These are phyloP conservation scores for Populus pruinosa DNA, from an alignment of 345 rosid genomes.

Conservation along the genomic window DNA sequence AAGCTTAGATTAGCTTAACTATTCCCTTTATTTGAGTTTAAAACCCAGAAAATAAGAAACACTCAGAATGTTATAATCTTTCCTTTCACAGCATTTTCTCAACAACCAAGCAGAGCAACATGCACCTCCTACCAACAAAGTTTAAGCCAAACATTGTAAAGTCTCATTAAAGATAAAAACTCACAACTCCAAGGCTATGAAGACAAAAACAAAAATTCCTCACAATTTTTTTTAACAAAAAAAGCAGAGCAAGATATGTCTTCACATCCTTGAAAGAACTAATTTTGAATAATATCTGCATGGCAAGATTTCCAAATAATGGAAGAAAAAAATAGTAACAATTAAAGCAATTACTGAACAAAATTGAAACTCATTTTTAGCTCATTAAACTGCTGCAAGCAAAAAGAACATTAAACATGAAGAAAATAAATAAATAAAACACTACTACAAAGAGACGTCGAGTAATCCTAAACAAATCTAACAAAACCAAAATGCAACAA, in stretches of 20 bases:
- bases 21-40: background rate
- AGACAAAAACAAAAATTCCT: background rate
- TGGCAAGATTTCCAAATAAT: background rate
- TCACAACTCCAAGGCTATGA: background rate
- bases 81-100: conserved; percentile 8
- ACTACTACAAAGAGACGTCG: background rate
- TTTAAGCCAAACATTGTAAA: background rate
- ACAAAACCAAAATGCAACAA: background rate
- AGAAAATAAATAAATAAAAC: background rate
- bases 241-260: background rate
- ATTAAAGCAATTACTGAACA: background rate
- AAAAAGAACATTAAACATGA: background rate
- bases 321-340: background rate
- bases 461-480: background rate
- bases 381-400: background rate
- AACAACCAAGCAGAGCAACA: conserved; percentile 14
- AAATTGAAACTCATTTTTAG: background rate
- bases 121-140: background rate
- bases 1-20: background rate
- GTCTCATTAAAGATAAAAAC: conserved; percentile 4
- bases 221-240: background rate
- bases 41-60: conserved; percentile 2
- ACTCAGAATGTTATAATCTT: background rate
- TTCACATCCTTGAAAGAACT: background rate
- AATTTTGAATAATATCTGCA: background rate